Evolutionary conservation across 2,329 filamentous ascomycete species (phyloP), one percentile per base, ranked within the genome.

Genomic region (Xylaria sp.): DNA sequence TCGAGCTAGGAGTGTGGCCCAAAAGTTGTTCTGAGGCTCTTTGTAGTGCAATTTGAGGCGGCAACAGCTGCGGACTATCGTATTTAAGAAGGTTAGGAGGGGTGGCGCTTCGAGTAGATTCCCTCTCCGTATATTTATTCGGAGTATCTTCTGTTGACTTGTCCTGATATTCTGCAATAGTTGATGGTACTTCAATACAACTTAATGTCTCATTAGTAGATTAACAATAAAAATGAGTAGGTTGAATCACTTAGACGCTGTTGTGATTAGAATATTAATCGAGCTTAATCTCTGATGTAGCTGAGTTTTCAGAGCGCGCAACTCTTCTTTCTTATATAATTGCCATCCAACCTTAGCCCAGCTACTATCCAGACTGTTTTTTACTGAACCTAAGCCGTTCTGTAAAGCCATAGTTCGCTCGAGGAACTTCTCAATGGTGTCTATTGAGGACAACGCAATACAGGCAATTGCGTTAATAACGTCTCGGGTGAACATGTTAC

Each of bases 291-390:
- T 21, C 7, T 21, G 39, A 58, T 58, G 53, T 12, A 63, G 30
- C 3, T 78, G 77, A 12, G 76, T 73, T 21, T 79, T 78, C 77
- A 58, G 78, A 69, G 14, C 64, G 59, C 51, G 70, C 72, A 21
- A 67, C 68, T 60, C 71, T 64, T 60, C 69, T 59, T 58, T 69
- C 61, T 53, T 2, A n/a, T 36, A 64, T 2, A 64, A 17, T 21
- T 21, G 11, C 61, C 61, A 64, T 11, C 61, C 61, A 5, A 57
- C n/a, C 19, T 64, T 58, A 30, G 19, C 56, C 61, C 61, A 64
- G 21, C 61, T 64, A 17, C 27, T 51, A 12, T 34, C 27, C 4
- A 64, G 34, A 1, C 53, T 32, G 42, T 19, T 27, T 12, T 17
- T 21, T 11, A 11, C 9, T 2, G 7, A 17, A 14, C 42, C 42